These are phyloP conservation scores for Wickerhamomyces hampshirensis DNA, from an alignment of 805 yeast species.

Conservation along the genomic window DNA sequence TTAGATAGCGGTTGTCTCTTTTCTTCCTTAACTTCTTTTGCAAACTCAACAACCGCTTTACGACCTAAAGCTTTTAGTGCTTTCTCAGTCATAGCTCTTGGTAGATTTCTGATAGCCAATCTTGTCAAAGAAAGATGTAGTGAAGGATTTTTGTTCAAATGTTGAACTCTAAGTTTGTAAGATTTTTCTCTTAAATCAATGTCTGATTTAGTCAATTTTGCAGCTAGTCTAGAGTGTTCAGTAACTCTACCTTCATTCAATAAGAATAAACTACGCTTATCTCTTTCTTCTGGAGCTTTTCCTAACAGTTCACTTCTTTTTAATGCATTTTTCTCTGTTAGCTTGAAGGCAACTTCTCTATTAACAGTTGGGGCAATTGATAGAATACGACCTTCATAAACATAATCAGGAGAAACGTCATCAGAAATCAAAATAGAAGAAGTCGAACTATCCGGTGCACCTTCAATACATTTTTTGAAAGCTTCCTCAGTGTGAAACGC, in stretches of 20 bases:
- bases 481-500: slow-evolving; percentile 66
- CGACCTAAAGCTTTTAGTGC: slow-evolving; percentile 89
- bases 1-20: slow-evolving; percentile 80
- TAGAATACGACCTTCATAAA: slow-evolving; percentile 86
- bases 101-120: slow-evolving; percentile 89
- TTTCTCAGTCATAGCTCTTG: slow-evolving; percentile 86
- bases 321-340: slow-evolving; percentile 67
- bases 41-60: slow-evolving; percentile 91
- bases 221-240: slow-evolving; percentile 73
- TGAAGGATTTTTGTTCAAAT: slow-evolving; percentile 84
- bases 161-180: slow-evolving; percentile 79
- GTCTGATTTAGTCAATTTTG: slow-evolving; percentile 62
- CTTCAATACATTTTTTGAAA: slow-evolving; percentile 60
- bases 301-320: slow-evolving; percentile 76
- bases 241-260: slow-evolving; percentile 93
- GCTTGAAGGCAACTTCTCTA: slow-evolving; percentile 70
- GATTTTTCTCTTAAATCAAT: slow-evolving; percentile 86
- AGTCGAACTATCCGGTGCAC: slow-evolving; percentile 71
- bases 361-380: slow-evolving; percentile 83
- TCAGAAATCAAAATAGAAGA: slow-evolving; percentile 78
- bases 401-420: slow-evolving; percentile 85
- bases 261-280: slow-evolving; percentile 78
- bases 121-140: slow-evolving; percentile 92
- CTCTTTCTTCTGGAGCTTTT: slow-evolving; percentile 72
- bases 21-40: slow-evolving; percentile 74